Base-by-base conservation (phyloP, 2,329 filamentous ascomycete species). In the Botrytis pseudocinerea region DNA sequence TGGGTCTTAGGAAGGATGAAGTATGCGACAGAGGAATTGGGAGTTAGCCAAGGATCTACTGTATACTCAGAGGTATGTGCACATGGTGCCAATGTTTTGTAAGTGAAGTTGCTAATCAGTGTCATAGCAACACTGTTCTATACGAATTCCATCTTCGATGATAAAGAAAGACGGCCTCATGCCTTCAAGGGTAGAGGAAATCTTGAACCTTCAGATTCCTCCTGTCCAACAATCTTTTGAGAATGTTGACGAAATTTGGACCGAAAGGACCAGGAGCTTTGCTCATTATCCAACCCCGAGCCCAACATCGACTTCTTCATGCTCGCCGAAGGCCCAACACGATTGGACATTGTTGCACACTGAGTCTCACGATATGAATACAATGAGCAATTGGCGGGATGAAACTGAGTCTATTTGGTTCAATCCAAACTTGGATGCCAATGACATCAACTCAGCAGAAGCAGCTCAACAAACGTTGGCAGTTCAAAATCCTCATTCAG, bases 1-100 rank as follows among this genome's bases (percentile, higher is more conserved):
- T 79, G 75, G 59, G 63, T 77, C 32, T 59, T 73, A 16, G 77
- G 74, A n/a, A 76, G 76, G 66, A 73, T 79, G 25, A 76, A 76
- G 60, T 73, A 77, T 69, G 74, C 77, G 35, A 72, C 76, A 10
- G 75, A 78, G 25, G 74, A 63, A 25, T 72, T 79, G 71, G 78
- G 78, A 16, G 73, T 78, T 42, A 76, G 76, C 46, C 77, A 77
- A 69, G 78, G 61, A 38, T 60, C 62, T n/a, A 35, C 51, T 16
- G 25, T 59, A 32, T 68, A 60, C 9, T 38, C 63, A 9, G 12
- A 60, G 54, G 70, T 72, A 69, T 48, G 63, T 68, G 25, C 10
- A 20, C 16, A 22, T 35, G 2, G 5, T 32, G 22, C 38, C 12
- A 18, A 28, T 7, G 28, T 48, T 69, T 12, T 35, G 35, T 12